Base-by-base conservation (phyloP, 371 early-diverging fungal genomes). In the Dichotomocladium elegans region DNA sequence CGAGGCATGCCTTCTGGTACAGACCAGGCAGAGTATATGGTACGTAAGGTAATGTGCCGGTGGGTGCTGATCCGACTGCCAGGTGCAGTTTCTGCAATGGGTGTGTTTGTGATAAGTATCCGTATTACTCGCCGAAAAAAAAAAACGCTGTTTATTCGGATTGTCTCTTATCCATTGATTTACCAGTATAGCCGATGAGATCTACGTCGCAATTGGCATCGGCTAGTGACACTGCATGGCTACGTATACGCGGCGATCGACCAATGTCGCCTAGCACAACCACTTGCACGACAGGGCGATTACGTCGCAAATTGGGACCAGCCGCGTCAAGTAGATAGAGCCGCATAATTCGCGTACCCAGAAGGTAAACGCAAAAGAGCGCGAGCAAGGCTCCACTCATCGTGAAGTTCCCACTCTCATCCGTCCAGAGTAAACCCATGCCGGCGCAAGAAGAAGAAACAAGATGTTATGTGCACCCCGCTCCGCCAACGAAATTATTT, bases 221-320 rank as follows among this genome's bases (percentile, higher is more conserved):
- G 4, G 89, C 90, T 24, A 93, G 69, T 33, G 92, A 90, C 6
- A 83, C 61, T n/a, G 93, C 93, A 63, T 98, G 98, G 57, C 91
- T 86, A 51, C 89, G 80, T 89, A 95, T 96, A n/a, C 97, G 88
- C 10, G 98, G 96, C n/a, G 93, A 93, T 51, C 89, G 83, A 5
- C 94, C 95, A 59, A 95, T 81, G 63, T 96, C 97, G 3, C 94
- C 96, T 28, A 95, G 70, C 2, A 96, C 96, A 10, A 94, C 76
- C 15, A 94, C 77, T 33, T 79, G 77, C 5, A 84, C 83, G 25
- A 70, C 55, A 0, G 68, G 48, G 17, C 61, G 58, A 37, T 58
- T 59, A 19, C 72, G 64, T 15, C 61, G 15, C 2, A 61, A 54
- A 1, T 58, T 51, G 2, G 40, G 33, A 3, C 61, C 63, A 2